phyloP scores from a whole-genome alignment of 2,329 filamentous ascomycete genomes.

The Xylariaceae sp. region DNA sequence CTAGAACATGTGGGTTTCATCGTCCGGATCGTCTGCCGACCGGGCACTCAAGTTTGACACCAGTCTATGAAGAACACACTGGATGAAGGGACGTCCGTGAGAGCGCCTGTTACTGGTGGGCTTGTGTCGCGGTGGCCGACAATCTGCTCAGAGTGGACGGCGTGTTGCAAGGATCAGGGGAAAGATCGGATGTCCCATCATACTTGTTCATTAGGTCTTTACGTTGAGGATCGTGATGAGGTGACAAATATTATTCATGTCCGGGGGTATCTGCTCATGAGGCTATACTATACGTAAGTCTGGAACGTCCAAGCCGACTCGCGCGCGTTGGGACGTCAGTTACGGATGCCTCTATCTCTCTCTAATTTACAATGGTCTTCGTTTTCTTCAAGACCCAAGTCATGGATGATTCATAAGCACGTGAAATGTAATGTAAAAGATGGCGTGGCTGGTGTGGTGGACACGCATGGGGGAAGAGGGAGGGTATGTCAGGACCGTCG shows the following conservation, averaged over 20 bases:
- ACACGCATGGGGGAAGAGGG: background rate
- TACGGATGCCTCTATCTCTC: background rate
- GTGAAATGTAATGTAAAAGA: background rate
- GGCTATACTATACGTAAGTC: background rate
- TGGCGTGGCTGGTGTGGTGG: background rate
- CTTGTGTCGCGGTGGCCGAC: too few relatives aligned
- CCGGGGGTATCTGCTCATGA: background rate
- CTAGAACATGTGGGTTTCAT: too few relatives aligned
- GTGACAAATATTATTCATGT: background rate
- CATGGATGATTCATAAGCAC: background rate
- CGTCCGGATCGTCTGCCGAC: too few relatives aligned
- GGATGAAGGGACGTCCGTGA: too few relatives aligned
- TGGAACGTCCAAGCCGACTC: background rate
- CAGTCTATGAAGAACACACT: too few relatives aligned
- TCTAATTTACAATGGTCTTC: slow-evolving; percentile 10
- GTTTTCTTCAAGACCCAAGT: background rate
- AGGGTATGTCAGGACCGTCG: too few relatives aligned
- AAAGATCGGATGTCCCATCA: background rate
- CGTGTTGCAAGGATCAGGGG: too few relatives aligned
- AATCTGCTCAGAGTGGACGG: too few relatives aligned
- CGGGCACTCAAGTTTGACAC: too few relatives aligned
- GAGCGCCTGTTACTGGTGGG: too few relatives aligned
- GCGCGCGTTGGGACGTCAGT: background rate
- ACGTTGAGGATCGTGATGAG: background rate
- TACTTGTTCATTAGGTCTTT: background rate